Percentiles rank a stretch among this genome's conserved stretches.
These are phyloP conservation scores for Gamsiella multidivaricata DNA, from an alignment of 192 early-diverging fungal genomes.

Conservation along the genomic window DNA sequence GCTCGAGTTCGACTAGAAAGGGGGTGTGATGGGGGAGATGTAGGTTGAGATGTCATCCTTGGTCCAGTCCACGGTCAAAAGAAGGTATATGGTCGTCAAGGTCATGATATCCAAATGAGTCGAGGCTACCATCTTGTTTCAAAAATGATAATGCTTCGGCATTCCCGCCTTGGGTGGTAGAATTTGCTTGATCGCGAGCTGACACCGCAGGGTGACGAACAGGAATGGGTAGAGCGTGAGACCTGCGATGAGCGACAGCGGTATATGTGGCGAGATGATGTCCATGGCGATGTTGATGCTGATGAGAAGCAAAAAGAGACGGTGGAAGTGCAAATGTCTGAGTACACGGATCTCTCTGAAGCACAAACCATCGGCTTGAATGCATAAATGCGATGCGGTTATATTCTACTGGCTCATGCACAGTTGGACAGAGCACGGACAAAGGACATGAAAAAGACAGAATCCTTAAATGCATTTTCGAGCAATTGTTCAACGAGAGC, in stretches of 20 bases:
- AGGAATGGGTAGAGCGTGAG: constrained; percentile 30
- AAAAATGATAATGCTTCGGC: constrained; percentile 29
- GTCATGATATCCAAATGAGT: constrained; percentile 36
- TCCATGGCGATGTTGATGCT: constrained; percentile 7
- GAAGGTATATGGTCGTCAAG: constrained; percentile 10
- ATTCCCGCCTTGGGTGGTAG: constrained; percentile 22
- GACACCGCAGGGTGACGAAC: constrained; percentile 9
- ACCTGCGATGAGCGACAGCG: constrained; percentile 32
- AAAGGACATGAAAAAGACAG: too few relatives aligned
- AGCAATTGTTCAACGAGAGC: too few relatives aligned
- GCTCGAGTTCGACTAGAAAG: constrained; percentile 43
- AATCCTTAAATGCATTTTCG: too few relatives aligned
- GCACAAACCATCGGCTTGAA: too few relatives aligned
- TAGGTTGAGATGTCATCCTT: constrained; percentile 31
- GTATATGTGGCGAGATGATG: constrained; percentile 31
- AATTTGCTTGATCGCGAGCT: constrained; percentile 18
- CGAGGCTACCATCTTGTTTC: constrained; percentile 34
- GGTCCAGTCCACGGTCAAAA: constrained; percentile 33
- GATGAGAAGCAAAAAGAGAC: background rate
- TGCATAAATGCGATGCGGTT: too few relatives aligned
- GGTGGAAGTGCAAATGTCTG: too few relatives aligned
- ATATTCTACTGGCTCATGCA: too few relatives aligned
- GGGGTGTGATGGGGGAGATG: constrained; percentile 19
- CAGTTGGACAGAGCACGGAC: too few relatives aligned
- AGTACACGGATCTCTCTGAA: too few relatives aligned